Conservation (phyloP, 768 basidiomycete species). For the Pleurotus tuber-regium region DNA sequence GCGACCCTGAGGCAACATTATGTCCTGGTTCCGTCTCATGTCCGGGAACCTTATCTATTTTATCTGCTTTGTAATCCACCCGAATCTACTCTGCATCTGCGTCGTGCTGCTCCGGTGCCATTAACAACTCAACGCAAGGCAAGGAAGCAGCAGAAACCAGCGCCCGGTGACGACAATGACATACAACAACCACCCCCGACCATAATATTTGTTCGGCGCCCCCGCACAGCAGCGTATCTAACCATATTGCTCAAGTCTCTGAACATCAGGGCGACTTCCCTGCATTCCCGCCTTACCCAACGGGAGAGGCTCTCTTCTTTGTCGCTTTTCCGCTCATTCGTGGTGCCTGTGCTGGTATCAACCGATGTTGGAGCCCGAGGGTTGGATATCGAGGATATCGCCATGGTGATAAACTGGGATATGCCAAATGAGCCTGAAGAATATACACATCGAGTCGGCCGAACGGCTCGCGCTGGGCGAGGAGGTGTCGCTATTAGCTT, state of each 20-base stretch:
- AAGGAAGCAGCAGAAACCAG: slow-evolving; percentile 32
- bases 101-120: slow-evolving; percentile 59
- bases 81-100: slow-evolving; percentile 66
- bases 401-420: slow-evolving; percentile 97
- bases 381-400: slow-evolving; percentile 94
- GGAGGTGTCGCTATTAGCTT: slow-evolving; percentile 92
- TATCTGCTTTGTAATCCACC: slow-evolving; percentile 89
- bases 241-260: slow-evolving; percentile 75
- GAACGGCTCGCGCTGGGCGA: slow-evolving; percentile 88
- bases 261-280: slow-evolving; percentile 78
- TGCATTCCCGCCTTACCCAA: slow-evolving; percentile 94
- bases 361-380: slow-evolving; percentile 97
- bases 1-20: slow-evolving; percentile 85
- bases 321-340: slow-evolving; percentile 79
- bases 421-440: slow-evolving; percentile 87
- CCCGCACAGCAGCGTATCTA: slow-evolving; percentile 89
- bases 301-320: slow-evolving; percentile 83
- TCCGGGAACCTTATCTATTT: slow-evolving; percentile 90
- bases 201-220: slow-evolving; percentile 88
- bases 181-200: slow-evolving; percentile 86
- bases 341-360: slow-evolving; percentile 88
- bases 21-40: slow-evolving; percentile 90
- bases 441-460: slow-evolving; percentile 93
- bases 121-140: slow-evolving; percentile 24
- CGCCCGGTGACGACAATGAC: slow-evolving; percentile 45